Conservation (phyloP, 2,329 filamentous ascomycete species). For the Alternaria sp. region DNA sequence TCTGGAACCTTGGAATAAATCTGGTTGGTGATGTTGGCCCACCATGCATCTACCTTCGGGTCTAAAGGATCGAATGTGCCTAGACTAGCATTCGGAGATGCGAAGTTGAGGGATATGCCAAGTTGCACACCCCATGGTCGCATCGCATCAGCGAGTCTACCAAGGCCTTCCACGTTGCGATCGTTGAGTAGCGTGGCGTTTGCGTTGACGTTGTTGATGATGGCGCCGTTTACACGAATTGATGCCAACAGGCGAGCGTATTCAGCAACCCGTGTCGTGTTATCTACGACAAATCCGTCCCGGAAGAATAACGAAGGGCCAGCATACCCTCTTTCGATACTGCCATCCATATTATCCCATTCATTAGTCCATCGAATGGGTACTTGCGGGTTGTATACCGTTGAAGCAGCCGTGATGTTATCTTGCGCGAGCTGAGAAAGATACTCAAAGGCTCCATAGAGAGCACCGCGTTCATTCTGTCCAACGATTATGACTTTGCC, state of each 20-base stretch:
- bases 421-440: slow-evolving; percentile 69
- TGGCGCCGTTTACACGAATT: slow-evolving; percentile 68
- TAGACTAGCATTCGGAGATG: slow-evolving; percentile 63
- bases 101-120: slow-evolving; percentile 72
- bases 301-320: slow-evolving; percentile 73
- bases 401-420: slow-evolving; percentile 57
- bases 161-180: slow-evolving; percentile 66
- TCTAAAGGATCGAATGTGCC: slow-evolving; percentile 71
- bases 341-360: slow-evolving; percentile 74
- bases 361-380: slow-evolving; percentile 74
- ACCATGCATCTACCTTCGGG: slow-evolving; percentile 65
- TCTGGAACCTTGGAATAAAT: slow-evolving; percentile 69
- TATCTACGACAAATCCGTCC: slow-evolving; percentile 61
- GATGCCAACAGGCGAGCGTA: slow-evolving; percentile 73
- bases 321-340: slow-evolving; percentile 71
- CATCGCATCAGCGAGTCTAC: slow-evolving; percentile 67
- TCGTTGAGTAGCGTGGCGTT: slow-evolving; percentile 63
- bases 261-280: slow-evolving; percentile 65
- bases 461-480: slow-evolving; percentile 69
- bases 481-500: slow-evolving; percentile 64
- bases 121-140: slow-evolving; percentile 71
- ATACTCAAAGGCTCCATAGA: slow-evolving; percentile 74
- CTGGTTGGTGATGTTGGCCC: slow-evolving; percentile 64
- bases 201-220: slow-evolving; percentile 77
- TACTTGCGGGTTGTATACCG: slow-evolving; percentile 63